Evolutionary conservation across 2,329 filamentous ascomycete genomes (phyloP), one percentile per base, ranked within the genome.

Genomic region (Diaporthe vaccinii): DNA sequence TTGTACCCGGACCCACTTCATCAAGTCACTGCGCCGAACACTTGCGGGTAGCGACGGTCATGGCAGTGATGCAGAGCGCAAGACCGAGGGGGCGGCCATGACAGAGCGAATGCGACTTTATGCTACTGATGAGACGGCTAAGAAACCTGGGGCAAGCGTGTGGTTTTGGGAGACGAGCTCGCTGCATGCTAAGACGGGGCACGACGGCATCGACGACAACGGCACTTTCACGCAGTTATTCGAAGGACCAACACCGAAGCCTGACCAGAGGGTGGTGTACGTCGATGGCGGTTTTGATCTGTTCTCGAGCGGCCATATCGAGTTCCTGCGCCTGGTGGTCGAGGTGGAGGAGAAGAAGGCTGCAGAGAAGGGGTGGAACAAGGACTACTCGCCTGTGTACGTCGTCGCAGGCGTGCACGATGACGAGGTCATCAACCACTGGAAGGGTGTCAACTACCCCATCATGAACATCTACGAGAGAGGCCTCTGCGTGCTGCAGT

Each of bases 391-490:
- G 0, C 95, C 95, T 0, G 93, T 92, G 9, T 98, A 95, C 82
- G 90, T 99, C n/a, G 91, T 98, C 58, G 96, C 95, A 3, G 97
- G 97, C 67, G 93, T 99, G 34, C 97, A 99, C 84, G 94, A 98
- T 80, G 97, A 99, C 83, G 92, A 93, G 78, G 95, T 98, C 76
- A 98, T 99, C 84, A 99, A 99, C 85, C 88, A 93, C 80, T 97
- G 95, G 94, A 98, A 98, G 85, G 96, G 97, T 49, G 90, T 98
- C 80, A 99, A 99, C 86, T 99, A 98, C 82, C 97, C 97, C 36
- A 98, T 99, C 86, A 99, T 99, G 97, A 99, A 98, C 87, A 96
- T 98, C 74, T 98, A 96, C 81, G 97, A 99, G 87, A 93, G 97
- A 57, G 96, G 96, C 2, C 91, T 99, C 31, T 99, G 97, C 83